A percentile compares a stretch with the other conserved stretches of the same genome.
These are phyloP conservation scores for Candida bentonensis DNA, from an alignment of 805 yeast genomes.

Conservation along the genomic window DNA sequence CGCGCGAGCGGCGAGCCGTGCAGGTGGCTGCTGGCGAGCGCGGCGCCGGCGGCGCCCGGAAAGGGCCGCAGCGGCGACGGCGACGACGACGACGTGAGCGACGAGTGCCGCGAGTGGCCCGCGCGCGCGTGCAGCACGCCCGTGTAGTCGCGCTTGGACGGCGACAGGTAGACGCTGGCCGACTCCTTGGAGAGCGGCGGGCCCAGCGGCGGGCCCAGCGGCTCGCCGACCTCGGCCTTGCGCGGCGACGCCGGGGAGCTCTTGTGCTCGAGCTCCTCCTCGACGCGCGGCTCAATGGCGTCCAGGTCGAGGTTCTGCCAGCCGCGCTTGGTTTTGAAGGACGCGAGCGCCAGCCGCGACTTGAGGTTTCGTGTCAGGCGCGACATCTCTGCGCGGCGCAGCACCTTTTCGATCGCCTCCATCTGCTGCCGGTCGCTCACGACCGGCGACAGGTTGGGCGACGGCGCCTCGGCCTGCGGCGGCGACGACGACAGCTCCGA, in stretches of 20 bases:
- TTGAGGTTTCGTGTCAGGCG: constrained; percentile 28
- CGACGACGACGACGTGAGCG: constrained; percentile 2
- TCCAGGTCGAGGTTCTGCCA: constrained; percentile 24
- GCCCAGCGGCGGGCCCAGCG: not conserved
- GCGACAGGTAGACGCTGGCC: not conserved
- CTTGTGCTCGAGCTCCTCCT: constrained; percentile 5
- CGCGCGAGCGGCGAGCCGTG: not conserved
- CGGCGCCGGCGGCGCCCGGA: not conserved
- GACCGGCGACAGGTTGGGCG: not conserved
- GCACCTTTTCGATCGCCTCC: constrained; percentile 23
- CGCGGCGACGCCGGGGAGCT: not conserved
- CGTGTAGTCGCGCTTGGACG: not conserved
- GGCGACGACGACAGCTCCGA: not conserved
- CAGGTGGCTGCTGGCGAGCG: not conserved
- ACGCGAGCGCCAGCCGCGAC: constrained; percentile 27
- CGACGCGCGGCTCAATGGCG: constrained; percentile 22
- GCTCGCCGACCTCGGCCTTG: constrained; percentile 1
- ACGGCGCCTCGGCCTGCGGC: not conserved
- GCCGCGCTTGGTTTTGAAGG: constrained; percentile 27
- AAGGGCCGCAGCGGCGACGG: not conserved
- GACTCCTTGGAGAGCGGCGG: not conserved
- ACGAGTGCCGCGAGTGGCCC: constrained; percentile 1
- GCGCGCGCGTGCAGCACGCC: not conserved
- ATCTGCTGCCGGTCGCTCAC: not conserved
- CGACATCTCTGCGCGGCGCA: constrained; percentile 28